Conservation (phyloP, 352 stramenopile species). For the Phytophthora constricta region DNA sequence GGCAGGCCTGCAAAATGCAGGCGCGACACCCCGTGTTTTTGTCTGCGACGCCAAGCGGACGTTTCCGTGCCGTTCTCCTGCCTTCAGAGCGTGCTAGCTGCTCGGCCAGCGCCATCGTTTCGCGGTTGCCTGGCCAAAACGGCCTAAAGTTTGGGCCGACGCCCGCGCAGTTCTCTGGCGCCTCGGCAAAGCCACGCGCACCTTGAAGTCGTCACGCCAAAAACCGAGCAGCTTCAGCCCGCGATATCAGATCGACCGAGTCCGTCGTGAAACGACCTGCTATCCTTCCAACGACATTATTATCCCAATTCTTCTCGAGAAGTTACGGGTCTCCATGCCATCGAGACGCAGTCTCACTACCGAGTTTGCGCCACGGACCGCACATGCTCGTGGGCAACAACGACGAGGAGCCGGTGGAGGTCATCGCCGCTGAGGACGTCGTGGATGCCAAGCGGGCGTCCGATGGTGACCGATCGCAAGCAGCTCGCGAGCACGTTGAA, state of each 20-base stretch:
- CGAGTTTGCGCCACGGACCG: constrained; percentile 20
- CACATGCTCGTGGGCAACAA: constrained; percentile 43
- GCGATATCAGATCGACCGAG: constrained; percentile 6
- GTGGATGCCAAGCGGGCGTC: constrained; percentile 10
- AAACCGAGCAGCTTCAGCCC: constrained; percentile 14
- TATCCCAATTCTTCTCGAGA: constrained; percentile 3
- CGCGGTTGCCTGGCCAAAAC: constrained; percentile 6
- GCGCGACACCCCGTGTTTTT: background rate
- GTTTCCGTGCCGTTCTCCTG: constrained; percentile 23
- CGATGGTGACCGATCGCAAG: constrained; percentile 7
- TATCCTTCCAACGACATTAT: constrained; percentile 24
- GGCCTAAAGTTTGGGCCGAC: constrained; percentile 4
- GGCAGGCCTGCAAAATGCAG: no score
- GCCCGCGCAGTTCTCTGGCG: constrained; percentile 4
- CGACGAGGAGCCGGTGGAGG: constrained; percentile 29
- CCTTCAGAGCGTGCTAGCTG: background rate
- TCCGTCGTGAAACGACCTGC: constrained; percentile 21
- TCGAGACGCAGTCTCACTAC: constrained; percentile 27
- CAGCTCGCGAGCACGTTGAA: background rate
- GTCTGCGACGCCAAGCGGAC: background rate
- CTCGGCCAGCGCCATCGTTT: constrained; percentile 8
- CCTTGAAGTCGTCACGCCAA: constrained; percentile 20
- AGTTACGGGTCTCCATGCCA: constrained; percentile 22
- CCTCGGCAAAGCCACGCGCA: constrained; percentile 15
- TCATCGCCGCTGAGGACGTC: constrained; percentile 18